Conservation (phyloP, 768 basidiomycete species). For the Leucocoprinus leucothites region DNA sequence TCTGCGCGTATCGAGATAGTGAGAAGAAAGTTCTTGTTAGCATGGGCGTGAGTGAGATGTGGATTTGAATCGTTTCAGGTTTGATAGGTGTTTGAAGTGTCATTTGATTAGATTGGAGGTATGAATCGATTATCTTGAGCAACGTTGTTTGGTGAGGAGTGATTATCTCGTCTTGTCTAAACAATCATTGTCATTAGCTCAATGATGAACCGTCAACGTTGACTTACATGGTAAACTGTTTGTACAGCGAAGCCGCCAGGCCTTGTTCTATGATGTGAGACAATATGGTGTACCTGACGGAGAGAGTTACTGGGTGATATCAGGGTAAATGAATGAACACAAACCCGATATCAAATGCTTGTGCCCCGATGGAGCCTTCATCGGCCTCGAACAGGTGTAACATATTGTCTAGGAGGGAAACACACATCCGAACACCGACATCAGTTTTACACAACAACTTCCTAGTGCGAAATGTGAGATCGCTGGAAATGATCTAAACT, state of each 20-base stretch:
- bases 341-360: slow-evolving; percentile 78
- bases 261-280: slow-evolving; percentile 59
- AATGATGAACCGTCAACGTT: neutral
- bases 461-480: slow-evolving; percentile 29
- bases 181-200: slow-evolving; percentile 6
- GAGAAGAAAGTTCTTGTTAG: slow-evolving; percentile 58
- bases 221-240: slow-evolving; percentile 57
- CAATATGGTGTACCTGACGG: slow-evolving; percentile 60
- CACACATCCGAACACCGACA: slow-evolving; percentile 63
- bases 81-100: slow-evolving; percentile 25
- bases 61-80: slow-evolving; percentile 31
- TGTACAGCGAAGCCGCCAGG: slow-evolving; percentile 58
- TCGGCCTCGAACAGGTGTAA: slow-evolving; percentile 66
- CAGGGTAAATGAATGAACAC: slow-evolving; percentile 15
- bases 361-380: slow-evolving; percentile 59
- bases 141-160: slow-evolving; percentile 86
- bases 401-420: slow-evolving; percentile 69
- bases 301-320: slow-evolving; percentile 8
- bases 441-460: slow-evolving; percentile 48
- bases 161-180: slow-evolving; percentile 66
- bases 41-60: slow-evolving; percentile 50
- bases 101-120: slow-evolving; percentile 56
- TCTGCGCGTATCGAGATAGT: slow-evolving; percentile 57
- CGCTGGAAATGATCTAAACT: slow-evolving; percentile 6
- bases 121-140: slow-evolving; percentile 84